Conservation (phyloP, 306 rosid species). For the Prunus dulcis region DNA sequence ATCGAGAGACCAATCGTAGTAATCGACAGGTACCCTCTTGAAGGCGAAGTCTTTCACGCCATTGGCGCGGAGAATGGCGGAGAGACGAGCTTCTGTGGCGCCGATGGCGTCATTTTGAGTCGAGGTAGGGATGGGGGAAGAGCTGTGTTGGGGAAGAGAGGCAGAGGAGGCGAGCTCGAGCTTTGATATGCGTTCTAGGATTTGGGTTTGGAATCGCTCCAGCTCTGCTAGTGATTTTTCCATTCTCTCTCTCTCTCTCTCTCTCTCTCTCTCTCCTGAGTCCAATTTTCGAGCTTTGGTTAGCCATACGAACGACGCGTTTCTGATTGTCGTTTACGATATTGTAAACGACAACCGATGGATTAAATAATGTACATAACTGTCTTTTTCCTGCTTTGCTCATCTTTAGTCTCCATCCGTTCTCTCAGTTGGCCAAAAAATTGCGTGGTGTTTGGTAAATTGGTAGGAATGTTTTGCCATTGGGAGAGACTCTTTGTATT, state of each 20-base stretch:
- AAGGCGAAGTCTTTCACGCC: conserved; percentile 63
- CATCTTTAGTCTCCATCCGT: too few relatives aligned
- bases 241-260: conserved; percentile 21
- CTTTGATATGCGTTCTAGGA: conserved; percentile 45
- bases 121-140: background rate
- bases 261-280: background rate
- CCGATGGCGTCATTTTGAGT: background rate
- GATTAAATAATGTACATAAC: too few relatives aligned
- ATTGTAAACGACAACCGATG: background rate
- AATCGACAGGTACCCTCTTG: conserved; percentile 65
- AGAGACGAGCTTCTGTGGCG: conserved; percentile 64
- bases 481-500: too few relatives aligned
- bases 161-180: conserved; percentile 37
- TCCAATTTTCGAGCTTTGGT: background rate
- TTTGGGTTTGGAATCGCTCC: conserved; percentile 45
- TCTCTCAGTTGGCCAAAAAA: too few relatives aligned
- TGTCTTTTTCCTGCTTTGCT: too few relatives aligned
- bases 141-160: conserved; percentile 16
- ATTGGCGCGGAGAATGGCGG: conserved; percentile 52
- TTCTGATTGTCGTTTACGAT: background rate
- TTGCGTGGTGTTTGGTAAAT: too few relatives aligned
- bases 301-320: background rate
- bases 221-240: conserved; percentile 40
- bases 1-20: conserved; percentile 86
- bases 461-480: too few relatives aligned